phyloP scores from a whole-genome alignment of 495 filamentous ascomycete genomes.

The Penicillium ucsense region DNA sequence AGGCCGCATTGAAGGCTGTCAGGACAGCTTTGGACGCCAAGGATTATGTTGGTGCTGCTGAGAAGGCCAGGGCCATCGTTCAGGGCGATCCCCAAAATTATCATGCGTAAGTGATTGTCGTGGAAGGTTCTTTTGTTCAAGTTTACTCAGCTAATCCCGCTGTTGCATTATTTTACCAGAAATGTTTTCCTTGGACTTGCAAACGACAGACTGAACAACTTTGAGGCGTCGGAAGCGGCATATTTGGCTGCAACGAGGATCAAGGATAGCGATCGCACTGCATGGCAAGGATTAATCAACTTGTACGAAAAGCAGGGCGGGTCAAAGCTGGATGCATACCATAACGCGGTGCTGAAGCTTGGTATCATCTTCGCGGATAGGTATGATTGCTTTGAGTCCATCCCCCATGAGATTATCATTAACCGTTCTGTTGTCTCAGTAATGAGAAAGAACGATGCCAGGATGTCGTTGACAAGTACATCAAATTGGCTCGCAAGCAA shows the following conservation, averaged over 20 bases:
- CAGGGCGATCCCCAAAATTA: conserved; percentile 69
- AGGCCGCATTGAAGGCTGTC: conserved; percentile 75
- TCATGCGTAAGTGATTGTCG: conserved; percentile 50
- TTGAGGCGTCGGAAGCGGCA: conserved; percentile 59
- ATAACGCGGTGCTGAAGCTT: conserved; percentile 57
- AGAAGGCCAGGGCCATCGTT: conserved; percentile 56
- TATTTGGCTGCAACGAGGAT: conserved; percentile 66
- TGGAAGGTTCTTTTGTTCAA: neutral
- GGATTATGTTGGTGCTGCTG: conserved; percentile 65
- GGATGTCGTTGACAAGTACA: conserved; percentile 71
- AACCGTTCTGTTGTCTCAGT: conserved; percentile 12
- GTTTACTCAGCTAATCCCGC: conserved; percentile 5
- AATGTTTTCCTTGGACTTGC: conserved; percentile 76
- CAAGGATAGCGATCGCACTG: conserved; percentile 53
- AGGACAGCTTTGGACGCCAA: conserved; percentile 68
- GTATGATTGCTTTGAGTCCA: conserved; percentile 20
- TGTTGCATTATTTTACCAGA: conserved; percentile 26
- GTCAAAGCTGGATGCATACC: conserved; percentile 63
- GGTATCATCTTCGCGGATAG: conserved; percentile 62
- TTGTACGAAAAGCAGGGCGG: conserved; percentile 69
- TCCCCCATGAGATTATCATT: neutral
- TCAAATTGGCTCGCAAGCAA: conserved; percentile 55
- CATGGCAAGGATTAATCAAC: conserved; percentile 85
- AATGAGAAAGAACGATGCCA: conserved; percentile 65
- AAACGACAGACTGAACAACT: conserved; percentile 60